Evolutionary conservation across 495 filamentous ascomycete genomes (phyloP).

Genomic region (Chaetomidium leptoderma): DNA sequence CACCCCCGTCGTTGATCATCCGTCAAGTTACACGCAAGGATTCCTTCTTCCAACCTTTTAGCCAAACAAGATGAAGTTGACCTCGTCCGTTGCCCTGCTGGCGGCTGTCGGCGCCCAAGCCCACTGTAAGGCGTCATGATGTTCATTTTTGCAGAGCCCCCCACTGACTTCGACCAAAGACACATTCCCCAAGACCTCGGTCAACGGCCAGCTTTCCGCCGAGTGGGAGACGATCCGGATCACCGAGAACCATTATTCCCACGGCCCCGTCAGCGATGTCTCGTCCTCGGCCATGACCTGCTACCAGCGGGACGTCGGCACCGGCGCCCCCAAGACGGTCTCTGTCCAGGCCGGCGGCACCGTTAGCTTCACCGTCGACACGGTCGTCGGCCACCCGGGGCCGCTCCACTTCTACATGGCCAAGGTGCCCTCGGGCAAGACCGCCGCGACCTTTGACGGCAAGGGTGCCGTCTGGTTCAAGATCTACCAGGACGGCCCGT

Average conservation of each 20-base stretch:
- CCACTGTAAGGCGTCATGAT: slow-evolving; percentile 40
- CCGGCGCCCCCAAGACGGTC: slow-evolving; percentile 28
- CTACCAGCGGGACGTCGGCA: slow-evolving; percentile 31
- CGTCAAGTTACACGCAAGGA: neutral
- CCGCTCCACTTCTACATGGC: slow-evolving; percentile 47
- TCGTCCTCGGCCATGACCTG: slow-evolving; percentile 43
- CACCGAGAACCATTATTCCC: slow-evolving; percentile 43
- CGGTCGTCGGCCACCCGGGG: slow-evolving; percentile 40
- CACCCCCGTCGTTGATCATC: neutral
- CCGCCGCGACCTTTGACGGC: slow-evolving; percentile 46
- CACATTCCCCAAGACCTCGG: slow-evolving; percentile 26
- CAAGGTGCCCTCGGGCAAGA: slow-evolving; percentile 45
- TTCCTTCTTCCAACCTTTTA: neutral
- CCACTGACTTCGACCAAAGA: slow-evolving; percentile 19
- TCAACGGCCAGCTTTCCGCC: slow-evolving; percentile 36
- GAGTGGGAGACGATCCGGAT: slow-evolving; percentile 43
- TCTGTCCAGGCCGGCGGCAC: slow-evolving; percentile 42
- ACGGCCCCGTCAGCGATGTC: slow-evolving; percentile 37
- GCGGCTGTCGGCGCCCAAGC: slow-evolving; percentile 34
- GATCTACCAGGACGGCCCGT: slow-evolving; percentile 46
- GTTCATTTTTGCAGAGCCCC: neutral
- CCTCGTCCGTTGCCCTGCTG: slow-evolving; percentile 31
- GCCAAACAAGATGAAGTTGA: slow-evolving; percentile 34
- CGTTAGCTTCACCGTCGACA: slow-evolving; percentile 45
- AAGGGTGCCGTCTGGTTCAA: slow-evolving; percentile 53